Percentiles rank a stretch among this genome's conserved stretches.
These are phyloP conservation scores for Ascochyta koolunga DNA, from an alignment of 2,329 filamentous ascomycete genomes.

Conservation along the genomic window DNA sequence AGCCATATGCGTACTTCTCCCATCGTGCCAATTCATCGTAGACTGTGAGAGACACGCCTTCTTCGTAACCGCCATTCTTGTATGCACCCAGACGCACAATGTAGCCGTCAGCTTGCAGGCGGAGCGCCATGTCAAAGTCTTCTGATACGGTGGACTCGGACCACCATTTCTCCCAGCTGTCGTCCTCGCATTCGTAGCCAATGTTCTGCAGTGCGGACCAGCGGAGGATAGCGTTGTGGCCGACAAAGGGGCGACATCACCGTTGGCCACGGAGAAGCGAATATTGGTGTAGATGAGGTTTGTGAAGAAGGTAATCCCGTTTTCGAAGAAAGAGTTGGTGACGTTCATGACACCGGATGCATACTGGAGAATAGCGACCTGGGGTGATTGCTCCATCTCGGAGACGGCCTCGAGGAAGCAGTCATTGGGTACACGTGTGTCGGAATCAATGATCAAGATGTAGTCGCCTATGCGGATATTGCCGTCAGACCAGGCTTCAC, in stretches of 20 bases:
- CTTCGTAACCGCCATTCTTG: slow-evolving; percentile 72
- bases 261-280: slow-evolving; percentile 71
- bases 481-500: slow-evolving; percentile 77
- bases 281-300: slow-evolving; percentile 79
- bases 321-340: slow-evolving; percentile 74
- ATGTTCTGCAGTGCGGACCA: slow-evolving; percentile 70
- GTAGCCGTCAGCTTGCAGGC: slow-evolving; percentile 72
- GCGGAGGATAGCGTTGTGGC: slow-evolving; percentile 76
- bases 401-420: slow-evolving; percentile 80
- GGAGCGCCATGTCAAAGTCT: slow-evolving; percentile 77
- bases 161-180: slow-evolving; percentile 71
- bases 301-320: slow-evolving; percentile 79
- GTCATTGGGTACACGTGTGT: slow-evolving; percentile 62
- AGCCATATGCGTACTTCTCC: slow-evolving; percentile 75
- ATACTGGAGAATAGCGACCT: slow-evolving; percentile 80
- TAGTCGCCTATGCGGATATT: slow-evolving; percentile 88
- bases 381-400: slow-evolving; percentile 80
- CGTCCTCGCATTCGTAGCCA: slow-evolving; percentile 46
- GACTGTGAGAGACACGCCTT: slow-evolving; percentile 74
- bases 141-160: slow-evolving; percentile 78
- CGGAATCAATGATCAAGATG: slow-evolving; percentile 66
- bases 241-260: slow-evolving; percentile 77
- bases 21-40: slow-evolving; percentile 75
- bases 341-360: slow-evolving; percentile 75
- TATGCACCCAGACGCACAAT: slow-evolving; percentile 72